Evolutionary conservation across 2,329 filamentous ascomycete species (phyloP), one percentile per base, ranked within the genome.

Genomic region (Blumeria hordei): DNA sequence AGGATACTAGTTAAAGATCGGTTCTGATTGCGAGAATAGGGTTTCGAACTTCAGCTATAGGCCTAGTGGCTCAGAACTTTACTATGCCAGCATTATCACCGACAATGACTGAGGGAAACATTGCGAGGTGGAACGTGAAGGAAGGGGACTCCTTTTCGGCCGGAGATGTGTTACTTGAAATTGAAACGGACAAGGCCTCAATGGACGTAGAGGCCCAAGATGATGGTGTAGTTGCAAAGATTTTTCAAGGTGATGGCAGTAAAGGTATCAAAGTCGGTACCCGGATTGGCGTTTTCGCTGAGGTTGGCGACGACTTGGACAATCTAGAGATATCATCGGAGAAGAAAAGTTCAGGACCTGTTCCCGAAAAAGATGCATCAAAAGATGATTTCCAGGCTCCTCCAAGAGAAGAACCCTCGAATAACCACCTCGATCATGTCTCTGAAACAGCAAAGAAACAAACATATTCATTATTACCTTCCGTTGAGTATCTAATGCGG

Each of bases 191-290:
- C 69, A 94, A 94, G 74, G 87, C 87, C 55, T 85, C 85, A 56
- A 94, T 94, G 86, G 88, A 94, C 62, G 87, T 94, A 32, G 88
- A 94, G 72, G 87, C 87, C 43, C 87, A 92, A 70, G 87, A 94
- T 47, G 86, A 93, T 65, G 87, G 88, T 44, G 73, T 90, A 61
- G 70, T 94, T 68, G 80, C 88, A 65, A 93, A 92, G 74, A 90
- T 94, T 62, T 77, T 80, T 65, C 72, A 80, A 65, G 71, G 71
- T 45, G 82, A 88, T 65, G 85, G 85, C 55, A 75, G 75, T 67
- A 92, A 93, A 71, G 73, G 72, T 50, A 75, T 94, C 37, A 75
- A 84, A 67, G 86, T 94, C 55, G 87, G 87, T 60, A 72, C 76
- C 50, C 76, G 87, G 63, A 94, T 94, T 71, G 87, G 80, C 47